Base-by-base conservation (phyloP, 805 yeast genomes). In the Cyberlindnera americana region DNA sequence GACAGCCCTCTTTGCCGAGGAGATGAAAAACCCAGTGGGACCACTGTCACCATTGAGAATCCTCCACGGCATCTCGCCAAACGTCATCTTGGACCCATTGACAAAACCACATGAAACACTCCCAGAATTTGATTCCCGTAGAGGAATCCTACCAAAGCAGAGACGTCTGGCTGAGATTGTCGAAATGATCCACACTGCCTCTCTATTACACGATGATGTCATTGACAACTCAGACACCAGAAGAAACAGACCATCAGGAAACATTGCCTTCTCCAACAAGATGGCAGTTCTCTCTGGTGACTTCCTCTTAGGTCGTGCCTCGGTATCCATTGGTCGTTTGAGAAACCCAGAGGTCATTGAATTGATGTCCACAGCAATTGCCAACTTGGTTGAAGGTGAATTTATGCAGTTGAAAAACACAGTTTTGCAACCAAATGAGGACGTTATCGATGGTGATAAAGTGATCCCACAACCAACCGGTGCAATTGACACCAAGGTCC, bases 211-310 rank as follows among this genome's bases (percentile, higher is more conserved):
- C 61, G 99, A 93, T 64, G 99, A 93, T 61, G 99, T 93, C 45
- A 91, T 93, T 53, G 99, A 93, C 65, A 70, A 75, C 56, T 78
- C 90, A 0, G 97, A 86, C 55, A 75, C 91, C 24, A 73, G 99
- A 59, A 73, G 99, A 48, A 95, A 96, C 31, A 75, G 86, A 56
- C 95, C 95, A 17, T 78, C 86, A 48, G 98, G 97, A 1, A 93
- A 93, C 64, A 73, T 83, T 44, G 96, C 96, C 8, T 93, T 90
- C 65, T 86, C 95, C 21, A 93, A 93, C 66, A 93, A 93, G 58
- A 90, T 93, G 97, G 95, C 99, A 7, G 89, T 93, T 29, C 70
- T 93, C 41, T 98, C 97, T 0, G 99, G 99, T 32, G 99, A 93
- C 65, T 93, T 93, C 64, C 63, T 93, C 42, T 74, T 93, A 33